Conservation (phyloP, 306 rosid genomes). For the Chamaecrista fasciculata region DNA sequence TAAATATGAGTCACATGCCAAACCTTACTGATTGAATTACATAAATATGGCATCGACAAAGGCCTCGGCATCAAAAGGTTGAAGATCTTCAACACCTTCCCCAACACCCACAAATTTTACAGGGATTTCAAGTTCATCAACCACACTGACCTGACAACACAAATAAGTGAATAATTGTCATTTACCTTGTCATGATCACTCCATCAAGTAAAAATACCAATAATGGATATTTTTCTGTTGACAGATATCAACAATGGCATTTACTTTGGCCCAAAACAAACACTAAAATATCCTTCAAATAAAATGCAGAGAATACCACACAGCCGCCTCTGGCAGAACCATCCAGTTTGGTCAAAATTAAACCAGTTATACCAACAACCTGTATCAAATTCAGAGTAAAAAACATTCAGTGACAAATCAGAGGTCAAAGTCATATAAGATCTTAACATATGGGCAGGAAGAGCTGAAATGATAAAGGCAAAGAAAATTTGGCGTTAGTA, state of each 20-base stretch:
- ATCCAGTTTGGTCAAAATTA: conserved; percentile 85
- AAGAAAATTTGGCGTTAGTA: not conserved
- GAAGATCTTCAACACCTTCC: conserved; percentile 88
- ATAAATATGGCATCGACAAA: conserved; percentile 89
- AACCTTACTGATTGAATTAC: conserved; percentile 22
- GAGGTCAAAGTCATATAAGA: not conserved
- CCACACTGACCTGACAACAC: conserved; percentile 83
- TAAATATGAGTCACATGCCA: conserved; percentile 29
- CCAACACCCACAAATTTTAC: conserved; percentile 97
- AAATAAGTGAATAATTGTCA: conserved; percentile 16
- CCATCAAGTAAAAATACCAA: conserved; percentile 1
- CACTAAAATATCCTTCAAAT: conserved; percentile 1
- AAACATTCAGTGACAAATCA: conserved; percentile 17
- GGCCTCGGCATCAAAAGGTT: conserved; percentile 92
- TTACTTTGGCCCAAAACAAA: not conserved
- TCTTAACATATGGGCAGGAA: not conserved
- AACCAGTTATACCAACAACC: conserved; percentile 94
- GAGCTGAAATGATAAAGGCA: not conserved
- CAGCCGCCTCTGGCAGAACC: conserved; percentile 99
- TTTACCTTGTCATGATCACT: conserved; percentile 4
- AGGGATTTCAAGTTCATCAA: conserved; percentile 93
- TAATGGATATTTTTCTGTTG: not conserved
- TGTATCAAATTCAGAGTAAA: conserved; percentile 34
- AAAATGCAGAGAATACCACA: conserved; percentile 60
- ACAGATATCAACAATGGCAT: not conserved